phyloP scores from a whole-genome alignment of 169 alveolate genomes.

The Babesia bigemina region DNA sequence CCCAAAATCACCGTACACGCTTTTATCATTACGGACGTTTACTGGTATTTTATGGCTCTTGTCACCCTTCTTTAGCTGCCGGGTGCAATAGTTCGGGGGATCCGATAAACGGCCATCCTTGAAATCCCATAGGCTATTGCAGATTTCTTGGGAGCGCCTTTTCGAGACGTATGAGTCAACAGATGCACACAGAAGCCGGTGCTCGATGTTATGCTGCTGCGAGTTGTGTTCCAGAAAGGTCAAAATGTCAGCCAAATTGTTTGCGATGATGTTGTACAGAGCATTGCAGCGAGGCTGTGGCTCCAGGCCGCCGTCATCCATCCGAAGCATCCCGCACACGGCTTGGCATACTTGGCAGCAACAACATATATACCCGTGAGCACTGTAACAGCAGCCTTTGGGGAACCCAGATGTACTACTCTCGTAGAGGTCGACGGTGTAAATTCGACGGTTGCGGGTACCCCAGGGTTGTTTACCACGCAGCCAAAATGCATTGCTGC shows the following conservation, averaged over 20 bases:
- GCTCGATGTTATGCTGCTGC: conserved; percentile 14
- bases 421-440: conserved; percentile 8
- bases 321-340: neutral
- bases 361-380: neutral
- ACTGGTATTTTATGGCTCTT: too few species aligned
- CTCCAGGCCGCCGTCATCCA: neutral
- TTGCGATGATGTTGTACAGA: conserved; percentile 4
- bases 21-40: too few species aligned
- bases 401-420: neutral
- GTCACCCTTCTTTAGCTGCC: too few species aligned
- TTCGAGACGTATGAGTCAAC: conserved; percentile 20
- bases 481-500: conserved; percentile 22
- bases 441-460: conserved; percentile 20
- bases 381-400: neutral
- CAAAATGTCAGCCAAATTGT: neutral
- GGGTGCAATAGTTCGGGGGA: too few species aligned
- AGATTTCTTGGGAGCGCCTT: neutral
- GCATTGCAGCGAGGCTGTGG: neutral
- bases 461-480: neutral
- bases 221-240: conserved; percentile 42
- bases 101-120: too few species aligned
- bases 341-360: conserved; percentile 17
- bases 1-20: too few species aligned
- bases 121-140: too few species aligned
- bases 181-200: conserved; percentile 20